Evolutionary conservation across 257 asterid species (phyloP).

Genomic region (Avicennia marina): DNA sequence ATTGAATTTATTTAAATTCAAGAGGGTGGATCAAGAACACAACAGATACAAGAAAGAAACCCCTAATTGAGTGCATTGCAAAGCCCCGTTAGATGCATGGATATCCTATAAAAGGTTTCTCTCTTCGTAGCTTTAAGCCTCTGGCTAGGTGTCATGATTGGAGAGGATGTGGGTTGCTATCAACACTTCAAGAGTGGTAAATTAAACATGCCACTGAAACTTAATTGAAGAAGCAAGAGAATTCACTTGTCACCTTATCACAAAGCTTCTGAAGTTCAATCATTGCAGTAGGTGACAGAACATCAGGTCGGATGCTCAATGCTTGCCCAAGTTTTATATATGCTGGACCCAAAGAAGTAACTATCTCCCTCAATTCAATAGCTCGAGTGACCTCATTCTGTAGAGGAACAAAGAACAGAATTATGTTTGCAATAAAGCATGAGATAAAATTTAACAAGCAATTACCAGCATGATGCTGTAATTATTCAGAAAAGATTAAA

Average conservation of each 20-base stretch:
- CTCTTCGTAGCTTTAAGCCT: no score
- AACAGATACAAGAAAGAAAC: no score
- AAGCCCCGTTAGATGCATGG: no score
- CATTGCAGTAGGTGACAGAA: constrained; percentile 92
- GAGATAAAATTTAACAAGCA: neutral
- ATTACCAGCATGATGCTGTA: no score
- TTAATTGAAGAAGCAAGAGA: constrained; percentile 6
- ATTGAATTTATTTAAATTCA: no score
- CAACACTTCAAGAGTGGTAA: neutral
- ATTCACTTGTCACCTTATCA: constrained; percentile 69
- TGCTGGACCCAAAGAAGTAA: constrained; percentile 98
- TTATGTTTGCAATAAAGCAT: neutral
- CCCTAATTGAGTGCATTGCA: no score
- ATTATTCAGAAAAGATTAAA: no score
- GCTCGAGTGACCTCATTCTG: constrained; percentile 98
- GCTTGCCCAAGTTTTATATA: constrained; percentile 99
- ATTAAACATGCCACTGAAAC: constrained; percentile 6
- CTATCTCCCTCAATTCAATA: constrained; percentile 93
- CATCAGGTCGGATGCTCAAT: constrained; percentile 94
- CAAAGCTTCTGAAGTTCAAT: constrained; percentile 95
- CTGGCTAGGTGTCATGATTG: no score
- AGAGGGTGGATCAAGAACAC: no score
- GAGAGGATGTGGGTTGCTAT: no score
- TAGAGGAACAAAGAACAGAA: neutral
- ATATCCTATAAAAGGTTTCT: no score